Evolutionary conservation across 306 rosid genomes (phyloP), one percentile per base, ranked within the genome.

Genomic region (Hylodesmum podocarpum): DNA sequence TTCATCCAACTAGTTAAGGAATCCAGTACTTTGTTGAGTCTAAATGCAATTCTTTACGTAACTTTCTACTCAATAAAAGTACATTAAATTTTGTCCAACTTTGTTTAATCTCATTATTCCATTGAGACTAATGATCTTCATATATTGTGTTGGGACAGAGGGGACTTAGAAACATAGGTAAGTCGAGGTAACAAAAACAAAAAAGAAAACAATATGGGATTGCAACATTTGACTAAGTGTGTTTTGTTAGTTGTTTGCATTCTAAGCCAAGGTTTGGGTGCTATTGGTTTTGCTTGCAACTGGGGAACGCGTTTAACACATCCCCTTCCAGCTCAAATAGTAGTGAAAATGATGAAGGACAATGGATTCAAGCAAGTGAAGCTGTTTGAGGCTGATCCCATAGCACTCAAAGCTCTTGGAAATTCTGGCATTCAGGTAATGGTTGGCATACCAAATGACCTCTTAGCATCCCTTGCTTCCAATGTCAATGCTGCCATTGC

Each of bases 381-480:
- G 88, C 85, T 95, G 14, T 95, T 95, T 72, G 99, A 95, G 84
- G 97, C 99, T 1, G 99, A 91, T 34, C 87, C 96, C 0, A 85
- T 62, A 1, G 98, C 97, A 5, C 84, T 95, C 0, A 77, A 78
- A 75, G 98, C 98, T 80, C 96, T 95, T 9, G 99, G 97, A 2
- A 77, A 72, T 21, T 85, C 97, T 44, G 96, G 96, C 3, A 85
- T 92, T 28, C 77, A 92, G 55, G 98, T 95, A 15, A 92, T 92
- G 99, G 80, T 95, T 58, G 99, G 98, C 3, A 87, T 95, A 25
- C 97, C 99, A 1, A 95, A 95, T 71, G 96, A 95, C 28, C 85
- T 91, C 77, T 79, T 95, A 31, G 96, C 85, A 0, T 47, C 93
- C 0, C 84, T 95, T 53, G 97, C 98, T 34, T 39, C 75, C 65